Conservation (phyloP, 768 basidiomycete species). For the Coprinopsis marcescibilis region DNA sequence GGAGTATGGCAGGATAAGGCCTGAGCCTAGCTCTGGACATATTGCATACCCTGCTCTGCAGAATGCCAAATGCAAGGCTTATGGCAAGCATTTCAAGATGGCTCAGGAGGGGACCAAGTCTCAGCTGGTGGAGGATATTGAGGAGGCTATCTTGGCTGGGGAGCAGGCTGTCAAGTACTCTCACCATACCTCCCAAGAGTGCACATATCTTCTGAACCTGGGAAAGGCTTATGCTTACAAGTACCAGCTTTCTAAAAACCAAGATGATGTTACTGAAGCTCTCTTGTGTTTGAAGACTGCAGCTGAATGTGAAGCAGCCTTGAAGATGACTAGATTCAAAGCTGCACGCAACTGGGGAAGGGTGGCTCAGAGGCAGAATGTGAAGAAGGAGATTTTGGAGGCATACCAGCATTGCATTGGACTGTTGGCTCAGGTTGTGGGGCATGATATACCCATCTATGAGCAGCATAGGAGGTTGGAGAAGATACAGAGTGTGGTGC, state of each 20-base stretch:
- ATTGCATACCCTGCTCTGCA: conserved; percentile 3
- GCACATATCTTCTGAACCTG: conserved; percentile 4
- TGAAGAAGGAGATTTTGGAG: background rate
- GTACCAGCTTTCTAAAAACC: too few relatives aligned
- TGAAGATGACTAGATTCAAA: conserved; percentile 5
- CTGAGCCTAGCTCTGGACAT: background rate
- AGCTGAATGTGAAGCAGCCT: background rate
- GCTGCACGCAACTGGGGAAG: conserved; percentile 7
- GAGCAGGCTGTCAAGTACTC: conserved; percentile 4
- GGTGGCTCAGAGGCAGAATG: background rate
- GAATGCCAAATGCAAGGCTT: conserved; percentile 8
- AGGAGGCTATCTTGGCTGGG: conserved; percentile 4
- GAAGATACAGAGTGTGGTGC: conserved; percentile 5
- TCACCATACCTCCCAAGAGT: conserved; percentile 1
- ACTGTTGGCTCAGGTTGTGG: background rate
- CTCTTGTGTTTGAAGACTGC: background rate
- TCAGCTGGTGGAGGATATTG: background rate
- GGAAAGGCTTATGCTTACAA: conserved; percentile 8
- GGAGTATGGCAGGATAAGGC: conserved; percentile 2
- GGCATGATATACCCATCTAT: conserved; percentile 4
- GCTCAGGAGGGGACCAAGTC: background rate
- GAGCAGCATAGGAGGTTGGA: conserved; percentile 7
- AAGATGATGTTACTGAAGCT: background rate
- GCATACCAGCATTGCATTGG: conserved; percentile 5
- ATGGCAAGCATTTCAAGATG: conserved; percentile 2